A percentile compares a stretch with the other conserved stretches of the same genome.
phyloP scores from a whole-genome alignment of 257 asterid genomes.

The Pogostemon cablin region DNA sequence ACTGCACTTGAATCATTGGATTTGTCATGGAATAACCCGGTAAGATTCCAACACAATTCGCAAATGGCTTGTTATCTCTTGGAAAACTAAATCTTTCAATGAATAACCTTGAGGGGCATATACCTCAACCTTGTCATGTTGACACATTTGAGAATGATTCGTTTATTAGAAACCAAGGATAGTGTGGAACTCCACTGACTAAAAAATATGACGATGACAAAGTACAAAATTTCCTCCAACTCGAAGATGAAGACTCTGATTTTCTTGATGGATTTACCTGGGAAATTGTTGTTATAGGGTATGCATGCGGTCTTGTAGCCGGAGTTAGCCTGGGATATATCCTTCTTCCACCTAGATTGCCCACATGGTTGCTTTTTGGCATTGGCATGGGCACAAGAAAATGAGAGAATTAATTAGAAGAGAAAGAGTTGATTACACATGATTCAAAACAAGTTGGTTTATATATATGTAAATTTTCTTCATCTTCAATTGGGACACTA shows the following conservation, averaged over 20 bases:
- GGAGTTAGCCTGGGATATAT: background rate
- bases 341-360: background rate
- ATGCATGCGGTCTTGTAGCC: conserved; percentile 4
- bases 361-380: background rate
- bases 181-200: background rate
- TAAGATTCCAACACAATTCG: conserved; percentile 5
- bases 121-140: background rate
- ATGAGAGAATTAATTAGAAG: too few species aligned
- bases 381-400: too few species aligned
- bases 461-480: too few species aligned
- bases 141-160: conserved; percentile 7
- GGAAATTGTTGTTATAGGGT: background rate
- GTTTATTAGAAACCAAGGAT: background rate
- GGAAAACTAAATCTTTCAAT: background rate
- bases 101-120: background rate
- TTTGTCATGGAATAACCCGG: background rate
- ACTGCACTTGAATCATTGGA: background rate
- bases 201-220: background rate
- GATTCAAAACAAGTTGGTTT: too few species aligned
- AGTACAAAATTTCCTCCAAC: background rate
- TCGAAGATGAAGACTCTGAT: background rate
- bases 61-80: background rate
- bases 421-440: too few species aligned
- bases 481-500: too few species aligned
- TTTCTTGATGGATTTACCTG: background rate